Conservation (phyloP, 129 eudicot species). For the Flaveria robusta region DNA sequence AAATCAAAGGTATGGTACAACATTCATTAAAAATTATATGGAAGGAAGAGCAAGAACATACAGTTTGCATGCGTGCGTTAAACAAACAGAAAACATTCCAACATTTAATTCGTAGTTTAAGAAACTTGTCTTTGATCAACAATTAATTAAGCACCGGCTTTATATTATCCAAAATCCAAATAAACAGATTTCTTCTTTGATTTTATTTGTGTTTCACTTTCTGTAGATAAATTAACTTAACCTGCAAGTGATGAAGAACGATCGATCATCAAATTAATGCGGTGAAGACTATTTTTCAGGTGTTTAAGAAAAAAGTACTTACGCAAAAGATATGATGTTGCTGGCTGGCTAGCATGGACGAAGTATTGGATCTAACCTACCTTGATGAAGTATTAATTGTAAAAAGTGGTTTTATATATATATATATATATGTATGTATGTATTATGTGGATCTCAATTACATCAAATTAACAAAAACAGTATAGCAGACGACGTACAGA, state of each 20-base stretch:
- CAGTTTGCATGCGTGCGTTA: not conserved
- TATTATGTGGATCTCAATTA: no score
- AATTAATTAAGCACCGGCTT: not conserved
- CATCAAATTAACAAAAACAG: no score
- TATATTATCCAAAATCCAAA: slow-evolving; percentile 5
- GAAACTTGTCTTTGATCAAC: slow-evolving; percentile 17
- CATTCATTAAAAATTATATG: not conserved
- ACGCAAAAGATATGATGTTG: not conserved
- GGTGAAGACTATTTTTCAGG: no score
- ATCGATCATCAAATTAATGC: not conserved
- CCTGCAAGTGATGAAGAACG: slow-evolving; percentile 1
- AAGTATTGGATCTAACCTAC: no score
- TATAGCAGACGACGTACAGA: no score
- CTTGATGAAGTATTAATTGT: not conserved
- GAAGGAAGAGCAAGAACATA: not conserved
- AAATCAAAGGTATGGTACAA: slow-evolving; percentile 14
- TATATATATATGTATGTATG: no score
- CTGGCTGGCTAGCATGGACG: not conserved
- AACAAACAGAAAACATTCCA: slow-evolving; percentile 4
- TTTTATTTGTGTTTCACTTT: not conserved
- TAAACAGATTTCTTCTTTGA: not conserved
- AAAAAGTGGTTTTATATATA: not conserved
- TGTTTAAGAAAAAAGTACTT: not conserved
- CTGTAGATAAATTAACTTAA: not conserved
- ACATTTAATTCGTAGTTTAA: slow-evolving; percentile 9